Percentiles rank a stretch among this genome's conserved stretches.
phyloP scores from a whole-genome alignment of 1,139 yeast genomes.

The Chernovozyma sophiae-reginae region DNA sequence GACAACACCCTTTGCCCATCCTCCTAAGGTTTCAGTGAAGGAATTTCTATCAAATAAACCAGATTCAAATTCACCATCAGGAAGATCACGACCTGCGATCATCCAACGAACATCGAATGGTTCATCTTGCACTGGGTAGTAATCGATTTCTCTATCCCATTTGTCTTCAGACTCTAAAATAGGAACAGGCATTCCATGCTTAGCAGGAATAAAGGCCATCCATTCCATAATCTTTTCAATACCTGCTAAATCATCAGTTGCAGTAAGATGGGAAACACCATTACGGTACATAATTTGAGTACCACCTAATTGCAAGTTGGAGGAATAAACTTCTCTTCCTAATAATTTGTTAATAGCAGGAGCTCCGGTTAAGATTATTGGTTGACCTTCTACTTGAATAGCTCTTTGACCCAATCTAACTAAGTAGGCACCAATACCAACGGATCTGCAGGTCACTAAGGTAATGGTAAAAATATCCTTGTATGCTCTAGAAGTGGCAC shows the following conservation, averaged over 20 bases:
- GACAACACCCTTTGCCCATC: conserved; percentile 98
- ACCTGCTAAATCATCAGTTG: conserved; percentile 93
- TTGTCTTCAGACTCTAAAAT: conserved; percentile 74
- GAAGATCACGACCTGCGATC: conserved; percentile 75
- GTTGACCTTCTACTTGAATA: conserved; percentile 97
- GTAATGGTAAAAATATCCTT: conserved; percentile 95
- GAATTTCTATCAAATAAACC: conserved; percentile 92
- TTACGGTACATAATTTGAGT: conserved; percentile 97
- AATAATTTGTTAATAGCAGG: conserved; percentile 95
- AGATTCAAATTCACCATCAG: conserved; percentile 65
- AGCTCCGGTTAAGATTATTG: conserved; percentile 97
- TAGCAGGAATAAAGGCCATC: conserved; percentile 94
- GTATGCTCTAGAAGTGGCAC: conserved; percentile 96
- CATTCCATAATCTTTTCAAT: conserved; percentile 91
- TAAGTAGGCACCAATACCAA: conserved; percentile 98
- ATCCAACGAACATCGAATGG: conserved; percentile 93
- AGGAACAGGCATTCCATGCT: conserved; percentile 88
- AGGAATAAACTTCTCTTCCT: conserved; percentile 95
- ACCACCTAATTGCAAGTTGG: conserved; percentile 97
- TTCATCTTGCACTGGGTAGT: conserved; percentile 66
- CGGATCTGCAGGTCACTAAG: conserved; percentile 95
- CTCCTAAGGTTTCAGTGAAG: conserved; percentile 95
- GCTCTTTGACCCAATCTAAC: conserved; percentile 99
- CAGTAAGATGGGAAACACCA: conserved; percentile 97
- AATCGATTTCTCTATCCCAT: conserved; percentile 94